Evolutionary conservation across 306 rosid genomes (phyloP), one percentile per base, ranked within the genome.

Genomic region (Malus fusca): DNA sequence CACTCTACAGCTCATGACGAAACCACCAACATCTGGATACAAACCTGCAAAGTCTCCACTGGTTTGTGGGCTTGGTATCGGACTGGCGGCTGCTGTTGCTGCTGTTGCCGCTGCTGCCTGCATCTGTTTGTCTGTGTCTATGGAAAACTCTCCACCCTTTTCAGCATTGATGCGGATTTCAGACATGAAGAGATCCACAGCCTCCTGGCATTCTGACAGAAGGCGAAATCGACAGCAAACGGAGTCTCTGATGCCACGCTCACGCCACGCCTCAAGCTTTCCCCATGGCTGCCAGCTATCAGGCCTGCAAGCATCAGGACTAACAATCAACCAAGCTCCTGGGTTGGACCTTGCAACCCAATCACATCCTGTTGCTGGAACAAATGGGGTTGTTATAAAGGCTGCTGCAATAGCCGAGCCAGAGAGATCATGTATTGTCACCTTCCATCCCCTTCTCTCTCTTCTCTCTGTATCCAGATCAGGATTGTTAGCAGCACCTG

Each of bases 261-360:
- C 97, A 0, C 98, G 96, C 98, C 98, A 93, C 2, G 96, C 98
- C 85, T 93, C 97, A 2, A 93, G 96, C 83, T 91, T 93, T 83
- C 97, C 98, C 98, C 98, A 93, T 12, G 98, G 98, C 75, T 88
- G 96, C 98, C 98, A 93, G 80, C 92, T 93, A 74, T 91, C 96
- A 1, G 97, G 87, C 78, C 87, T 75, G 76, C 90, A 80, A 60
- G 80, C 84, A 74, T 88, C 97, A 0, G 97, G 96, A 33, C 96
- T 92, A 68, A 89, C 96, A 72, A 93, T 91, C 89, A 93, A 80
- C 98, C 98, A 93, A 78, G 96, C 90, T 73, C 98, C 98, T 53
- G 97, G 98, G 81, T 91, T 93, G 55, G 98, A 89, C 84, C 84
- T 87, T 31, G 96, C 93, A 74, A 93, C 98, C 97, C 97, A 93